phyloP scores from a whole-genome alignment of 1,284 basidiomycete species.

The Chalciporus sp. region DNA sequence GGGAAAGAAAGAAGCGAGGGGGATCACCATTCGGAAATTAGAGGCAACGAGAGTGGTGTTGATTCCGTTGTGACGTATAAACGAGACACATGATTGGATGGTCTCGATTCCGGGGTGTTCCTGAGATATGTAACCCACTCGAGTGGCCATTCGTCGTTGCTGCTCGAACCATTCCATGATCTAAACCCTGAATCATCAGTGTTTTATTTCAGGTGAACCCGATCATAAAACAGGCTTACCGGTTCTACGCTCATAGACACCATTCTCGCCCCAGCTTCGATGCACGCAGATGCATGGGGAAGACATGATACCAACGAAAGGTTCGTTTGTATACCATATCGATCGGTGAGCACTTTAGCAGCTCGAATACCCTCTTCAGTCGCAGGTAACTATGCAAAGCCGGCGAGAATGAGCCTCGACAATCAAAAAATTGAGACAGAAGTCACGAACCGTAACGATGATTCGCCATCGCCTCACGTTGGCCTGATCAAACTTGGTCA shows the following conservation, averaged over 20 bases:
- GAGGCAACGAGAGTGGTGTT: conserved; percentile 45
- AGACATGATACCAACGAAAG: conserved; percentile 52
- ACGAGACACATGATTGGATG: conserved; percentile 51
- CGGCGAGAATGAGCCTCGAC: background rate
- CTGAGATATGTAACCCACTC: conserved; percentile 23
- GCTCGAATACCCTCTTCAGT: conserved; percentile 57
- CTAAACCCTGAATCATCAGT: conserved; percentile 28
- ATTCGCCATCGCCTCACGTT: conserved; percentile 43
- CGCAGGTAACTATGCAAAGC: conserved; percentile 51
- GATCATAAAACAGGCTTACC: conserved; percentile 39
- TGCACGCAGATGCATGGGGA: conserved; percentile 55
- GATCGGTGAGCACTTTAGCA: conserved; percentile 40
- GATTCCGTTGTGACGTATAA: conserved; percentile 45
- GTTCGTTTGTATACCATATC: conserved; percentile 49
- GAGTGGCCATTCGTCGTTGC: conserved; percentile 22
- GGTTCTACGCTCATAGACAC: conserved; percentile 51
- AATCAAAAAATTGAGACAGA: background rate
- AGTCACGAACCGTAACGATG: conserved; percentile 50
- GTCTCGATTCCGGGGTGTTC: conserved; percentile 47
- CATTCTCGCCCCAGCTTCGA: conserved; percentile 48
- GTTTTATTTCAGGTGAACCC: background rate
- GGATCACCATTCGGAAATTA: conserved; percentile 42
- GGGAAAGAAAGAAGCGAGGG: background rate
- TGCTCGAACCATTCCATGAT: conserved; percentile 45
- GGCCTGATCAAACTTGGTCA: conserved; percentile 42